phyloP scores from a whole-genome alignment of 495 filamentous ascomycete species.

The Penicillium desertorum region DNA sequence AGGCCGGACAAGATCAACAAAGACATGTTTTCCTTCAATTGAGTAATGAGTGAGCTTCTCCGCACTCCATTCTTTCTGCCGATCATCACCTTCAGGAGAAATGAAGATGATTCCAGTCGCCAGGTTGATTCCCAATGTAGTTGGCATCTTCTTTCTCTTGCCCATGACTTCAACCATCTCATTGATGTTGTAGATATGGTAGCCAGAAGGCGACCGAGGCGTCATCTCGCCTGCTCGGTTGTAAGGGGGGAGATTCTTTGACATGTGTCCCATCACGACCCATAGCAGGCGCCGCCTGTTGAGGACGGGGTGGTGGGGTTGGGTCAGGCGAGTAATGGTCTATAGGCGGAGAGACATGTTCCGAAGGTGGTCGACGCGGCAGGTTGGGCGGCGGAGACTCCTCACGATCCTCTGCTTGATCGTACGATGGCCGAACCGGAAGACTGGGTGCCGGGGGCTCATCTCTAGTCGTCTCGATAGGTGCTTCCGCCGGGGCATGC shows the following conservation, averaged over 20 bases:
- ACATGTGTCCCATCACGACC: conserved; percentile 39
- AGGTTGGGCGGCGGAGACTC: conserved; percentile 60
- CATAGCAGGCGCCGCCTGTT: conserved; percentile 22
- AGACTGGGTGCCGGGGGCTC: conserved; percentile 42
- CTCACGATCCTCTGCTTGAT: conserved; percentile 56
- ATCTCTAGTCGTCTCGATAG: conserved; percentile 34
- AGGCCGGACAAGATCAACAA: conserved; percentile 85
- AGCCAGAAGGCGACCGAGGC: conserved; percentile 68
- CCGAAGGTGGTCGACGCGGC: conserved; percentile 66
- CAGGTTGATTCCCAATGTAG: conserved; percentile 85
- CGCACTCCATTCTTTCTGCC: conserved; percentile 87
- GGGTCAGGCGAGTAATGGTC: conserved; percentile 51
- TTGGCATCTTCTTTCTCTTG: conserved; percentile 96
- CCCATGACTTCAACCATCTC: conserved; percentile 94
- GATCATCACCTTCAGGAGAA: conserved; percentile 84
- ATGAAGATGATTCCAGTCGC: conserved; percentile 87
- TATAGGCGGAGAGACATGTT: conserved; percentile 52
- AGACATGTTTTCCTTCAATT: conserved; percentile 96
- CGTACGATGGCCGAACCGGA: conserved; percentile 44
- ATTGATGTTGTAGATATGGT: conserved; percentile 91
- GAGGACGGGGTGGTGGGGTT: conserved; percentile 28
- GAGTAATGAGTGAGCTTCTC: conserved; percentile 94
- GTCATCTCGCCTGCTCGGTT: conserved; percentile 50
- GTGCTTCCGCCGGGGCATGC: conserved; percentile 31
- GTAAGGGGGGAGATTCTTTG: conserved; percentile 59